Base-by-base conservation (phyloP, 1,284 basidiomycete species). In the Ganoderma resinaceum region DNA sequence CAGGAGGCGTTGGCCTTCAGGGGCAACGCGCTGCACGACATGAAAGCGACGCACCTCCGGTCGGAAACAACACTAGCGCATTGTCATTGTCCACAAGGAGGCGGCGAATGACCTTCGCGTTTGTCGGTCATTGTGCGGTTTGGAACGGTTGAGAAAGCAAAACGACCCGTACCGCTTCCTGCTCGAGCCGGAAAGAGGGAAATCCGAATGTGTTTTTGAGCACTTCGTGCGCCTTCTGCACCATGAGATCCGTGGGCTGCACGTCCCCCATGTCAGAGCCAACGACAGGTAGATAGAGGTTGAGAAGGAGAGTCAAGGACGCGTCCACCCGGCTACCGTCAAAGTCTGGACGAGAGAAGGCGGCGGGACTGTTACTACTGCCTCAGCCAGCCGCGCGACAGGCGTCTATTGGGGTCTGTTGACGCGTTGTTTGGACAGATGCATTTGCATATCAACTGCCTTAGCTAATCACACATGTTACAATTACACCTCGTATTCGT, bases 41-140 rank as follows among this genome's bases (percentile, higher is more conserved):
- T 37, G 20, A 16, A 23, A 37, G 55, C 55, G 23, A 69, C 74
- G 65, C 60, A 76, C 82, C 81, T 66, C 82, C 80, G 6, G 82
- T 82, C 0, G 80, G 82, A 62, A 79, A 82, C 20, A 84, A 71
- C 26, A 81, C 81, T 18, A 82, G 76, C 0, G 81, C 80, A 66
- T 81, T 82, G 4, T 83, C 79, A 60, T 82, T 80, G 20, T 81
- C 76, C n/a, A 80, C 81, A 0, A 84, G 35, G 2, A 84, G 71
- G 3, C 79, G 77, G 26, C 75, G 70, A 18, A 84, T 81, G 16
- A 82, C 82, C 79, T 82, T 53, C 29, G 16, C 31, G 20, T 52
- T 37, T 1, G 16, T 61, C 37, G 40, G n/a, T 68, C 57, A 66
- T n/a, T 14, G 26, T 55, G 18, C 46, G 46, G 61, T n/a, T 42